phyloP scores from a whole-genome alignment of 2,329 filamentous ascomycete genomes.

The Aspergillus sp. region DNA sequence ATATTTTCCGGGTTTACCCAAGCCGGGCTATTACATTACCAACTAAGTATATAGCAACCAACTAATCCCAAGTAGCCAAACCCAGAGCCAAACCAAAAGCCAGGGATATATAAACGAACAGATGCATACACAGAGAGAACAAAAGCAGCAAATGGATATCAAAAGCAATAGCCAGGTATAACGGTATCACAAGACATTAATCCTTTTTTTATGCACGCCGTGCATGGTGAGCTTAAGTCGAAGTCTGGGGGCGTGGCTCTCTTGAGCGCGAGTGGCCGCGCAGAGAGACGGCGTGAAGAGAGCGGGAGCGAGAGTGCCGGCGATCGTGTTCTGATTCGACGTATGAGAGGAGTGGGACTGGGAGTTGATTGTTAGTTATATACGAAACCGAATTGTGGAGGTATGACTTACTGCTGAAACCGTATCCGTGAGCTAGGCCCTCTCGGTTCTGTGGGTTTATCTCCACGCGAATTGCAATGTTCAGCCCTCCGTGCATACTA shows the following conservation, averaged over 20 bases:
- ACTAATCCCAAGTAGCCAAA: not conserved
- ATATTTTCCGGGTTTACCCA: not conserved
- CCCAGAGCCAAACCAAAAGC: not conserved
- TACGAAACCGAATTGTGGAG: not conserved
- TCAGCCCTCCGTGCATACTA: conserved; percentile 47
- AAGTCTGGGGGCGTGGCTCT: conserved; percentile 23
- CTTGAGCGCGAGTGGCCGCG: conserved; percentile 18
- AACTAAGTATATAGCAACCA: not conserved
- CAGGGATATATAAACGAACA: conserved; percentile 2
- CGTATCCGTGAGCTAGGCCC: conserved; percentile 53
- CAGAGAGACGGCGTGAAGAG: conserved; percentile 19
- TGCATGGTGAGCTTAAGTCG: not conserved
- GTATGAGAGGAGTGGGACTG: conserved; percentile 28
- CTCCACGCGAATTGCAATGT: conserved; percentile 52
- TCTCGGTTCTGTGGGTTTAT: conserved; percentile 48
- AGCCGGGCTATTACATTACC: not conserved
- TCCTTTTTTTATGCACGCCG: not conserved
- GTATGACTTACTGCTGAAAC: conserved; percentile 50
- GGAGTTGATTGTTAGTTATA: conserved; percentile 10
- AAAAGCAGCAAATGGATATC: conserved; percentile 29
- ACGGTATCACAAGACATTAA: not conserved
- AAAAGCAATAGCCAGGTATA: not conserved
- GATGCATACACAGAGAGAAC: not conserved
- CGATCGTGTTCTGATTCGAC: conserved; percentile 18
- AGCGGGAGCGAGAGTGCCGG: conserved; percentile 22